These are phyloP conservation scores for Nepenthes mirabilis DNA, from an alignment of 148 eudicot species.

Conservation along the genomic window DNA sequence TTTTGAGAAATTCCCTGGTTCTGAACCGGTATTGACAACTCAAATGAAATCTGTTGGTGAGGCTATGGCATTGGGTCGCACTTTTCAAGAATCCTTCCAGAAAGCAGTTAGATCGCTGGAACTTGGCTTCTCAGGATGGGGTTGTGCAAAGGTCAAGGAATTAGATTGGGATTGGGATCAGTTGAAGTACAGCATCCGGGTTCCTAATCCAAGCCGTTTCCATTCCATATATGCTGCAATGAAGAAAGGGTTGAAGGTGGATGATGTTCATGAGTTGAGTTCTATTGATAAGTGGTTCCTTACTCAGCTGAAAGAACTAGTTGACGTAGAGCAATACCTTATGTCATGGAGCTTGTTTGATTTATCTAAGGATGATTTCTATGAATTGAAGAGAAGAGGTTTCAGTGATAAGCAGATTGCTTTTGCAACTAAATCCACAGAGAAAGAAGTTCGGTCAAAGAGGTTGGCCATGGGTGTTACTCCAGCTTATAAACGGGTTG, in stretches of 20 bases:
- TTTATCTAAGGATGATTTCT: constrained; percentile 66
- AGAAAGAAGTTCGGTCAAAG: constrained; percentile 60
- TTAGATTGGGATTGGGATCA: constrained; percentile 85
- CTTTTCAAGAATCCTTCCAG: constrained; percentile 96
- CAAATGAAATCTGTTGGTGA: constrained; percentile 99
- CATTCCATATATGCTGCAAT: constrained; percentile 90
- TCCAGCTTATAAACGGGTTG: constrained; percentile 88
- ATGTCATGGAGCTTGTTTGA: constrained; percentile 43
- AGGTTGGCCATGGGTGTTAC: constrained; percentile 58
- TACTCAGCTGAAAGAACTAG: constrained; percentile 80
- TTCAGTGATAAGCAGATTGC: constrained; percentile 96
- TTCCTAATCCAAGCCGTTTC: constrained; percentile 90
- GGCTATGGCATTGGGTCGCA: constrained; percentile 96
- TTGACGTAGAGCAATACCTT: constrained; percentile 73
- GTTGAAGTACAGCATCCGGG: constrained; percentile 73
- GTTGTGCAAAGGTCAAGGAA: constrained; percentile 75
- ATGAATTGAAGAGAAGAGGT: constrained; percentile 84
- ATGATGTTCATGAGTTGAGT: constrained; percentile 76
- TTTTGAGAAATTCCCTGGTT: constrained; percentile 95
- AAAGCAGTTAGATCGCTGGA: constrained; percentile 96
- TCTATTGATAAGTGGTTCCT: constrained; percentile 93
- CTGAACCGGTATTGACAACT: constrained; percentile 77
- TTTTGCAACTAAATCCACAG: constrained; percentile 75
- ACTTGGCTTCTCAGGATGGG: constrained; percentile 89
- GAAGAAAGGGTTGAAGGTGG: constrained; percentile 87